These are phyloP conservation scores for Gaultheria prostrata DNA, from an alignment of 148 eudicot species.

Conservation along the genomic window DNA sequence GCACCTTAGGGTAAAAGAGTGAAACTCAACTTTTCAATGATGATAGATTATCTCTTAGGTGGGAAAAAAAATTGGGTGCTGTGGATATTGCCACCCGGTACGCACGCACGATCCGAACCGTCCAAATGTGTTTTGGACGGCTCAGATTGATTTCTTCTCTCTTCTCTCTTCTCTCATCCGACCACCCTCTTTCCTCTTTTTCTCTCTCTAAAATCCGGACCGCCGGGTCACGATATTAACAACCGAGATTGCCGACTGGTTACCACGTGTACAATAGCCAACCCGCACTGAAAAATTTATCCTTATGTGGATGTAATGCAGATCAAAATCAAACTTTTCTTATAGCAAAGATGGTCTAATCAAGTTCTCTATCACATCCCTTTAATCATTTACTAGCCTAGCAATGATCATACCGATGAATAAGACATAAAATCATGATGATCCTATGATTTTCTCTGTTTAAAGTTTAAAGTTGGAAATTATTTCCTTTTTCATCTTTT, in stretches of 20 bases:
- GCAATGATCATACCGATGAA: background rate
- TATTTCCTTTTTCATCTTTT: background rate
- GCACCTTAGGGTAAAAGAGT: background rate
- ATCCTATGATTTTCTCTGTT: constrained; percentile 1
- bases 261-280: too few species aligned
- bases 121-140: too few species aligned
- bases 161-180: too few species aligned
- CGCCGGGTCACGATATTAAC: too few species aligned
- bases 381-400: background rate
- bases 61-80: too few species aligned
- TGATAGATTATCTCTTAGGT: background rate
- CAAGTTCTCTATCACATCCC: background rate
- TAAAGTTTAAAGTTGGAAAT: background rate
- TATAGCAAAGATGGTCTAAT: constrained; percentile 4
- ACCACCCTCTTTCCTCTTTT: too few species aligned
- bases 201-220: too few species aligned
- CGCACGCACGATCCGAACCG: too few species aligned
- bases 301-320: background rate
- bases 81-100: too few species aligned
- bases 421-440: constrained; percentile 1
- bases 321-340: background rate
- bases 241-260: too few species aligned
- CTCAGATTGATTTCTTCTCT: too few species aligned
- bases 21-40: constrained; percentile 2
- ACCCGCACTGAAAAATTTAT: too few species aligned